Evolutionary conservation across 78 protist genomes (phyloP), one percentile per base, ranked within the genome.

Genomic region (Salpingoeca rosetta): DNA sequence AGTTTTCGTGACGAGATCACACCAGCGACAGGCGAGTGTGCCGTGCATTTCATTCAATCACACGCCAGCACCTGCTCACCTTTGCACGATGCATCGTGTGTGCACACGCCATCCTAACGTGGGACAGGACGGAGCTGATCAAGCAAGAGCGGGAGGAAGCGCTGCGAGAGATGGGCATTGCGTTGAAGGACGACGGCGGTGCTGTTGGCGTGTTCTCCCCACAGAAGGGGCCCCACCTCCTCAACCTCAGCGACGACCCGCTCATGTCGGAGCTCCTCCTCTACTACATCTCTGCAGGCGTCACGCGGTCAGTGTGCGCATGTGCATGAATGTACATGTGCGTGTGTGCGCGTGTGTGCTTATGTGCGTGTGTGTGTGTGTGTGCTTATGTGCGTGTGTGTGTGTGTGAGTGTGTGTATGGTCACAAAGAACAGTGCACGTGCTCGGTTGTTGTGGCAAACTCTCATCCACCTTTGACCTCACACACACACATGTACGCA

Each of bases 241-340:
- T 94, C 80, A 93, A 93, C 89, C 76, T 93, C 74, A 93, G 91
- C 86, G 96, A 93, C 36, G 96, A 93, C 73, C 93, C 94, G 41
- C 84, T 87, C 77, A 90, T 90, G 93, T 78, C 85, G n/a, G 96
- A 92, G 81, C 86, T 90, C 38, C 84, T 93, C n/a, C 35, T 93
- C 40, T 93, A 93, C 77, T 87, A 86, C 88, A 75, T 93, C 10
- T 76, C 73, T 56, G 84, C 79, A 22, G 93, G 88, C 35, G 56
- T 0, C 38, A 87, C 77, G 43, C 2, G 28, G 41, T 36, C 28
- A 17, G 84, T 57, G 74, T 24, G 72, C 44, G n/a, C n/a, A n/a
- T n/a, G n/a, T n/a, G n/a, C n/a, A n/a, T n/a, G n/a, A n/a, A n/a
- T n/a, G n/a, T n/a, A n/a, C n/a, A n/a, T n/a, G n/a, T n/a, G n/a